Conservation (phyloP, 495 filamentous ascomycete genomes). For the Penicillium longicatenatum region DNA sequence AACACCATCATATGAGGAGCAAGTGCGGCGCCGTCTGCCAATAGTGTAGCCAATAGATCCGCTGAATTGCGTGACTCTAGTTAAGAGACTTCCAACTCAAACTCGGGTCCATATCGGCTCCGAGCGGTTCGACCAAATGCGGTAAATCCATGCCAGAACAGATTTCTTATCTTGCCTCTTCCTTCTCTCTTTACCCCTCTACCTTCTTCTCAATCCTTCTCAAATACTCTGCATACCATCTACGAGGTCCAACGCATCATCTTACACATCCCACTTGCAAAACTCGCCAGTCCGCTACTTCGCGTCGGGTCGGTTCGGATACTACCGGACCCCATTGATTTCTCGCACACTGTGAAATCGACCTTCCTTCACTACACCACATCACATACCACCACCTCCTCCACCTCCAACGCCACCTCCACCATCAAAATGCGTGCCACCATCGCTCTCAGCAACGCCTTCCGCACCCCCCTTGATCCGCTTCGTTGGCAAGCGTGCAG, state of each 20-base stretch:
- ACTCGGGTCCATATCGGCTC: not conserved
- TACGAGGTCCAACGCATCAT: too few species aligned
- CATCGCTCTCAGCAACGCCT: constrained; percentile 64
- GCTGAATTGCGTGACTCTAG: constrained; percentile 2
- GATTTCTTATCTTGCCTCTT: constrained; percentile 22
- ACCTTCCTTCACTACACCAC: constrained; percentile 21
- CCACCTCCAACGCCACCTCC: constrained; percentile 7
- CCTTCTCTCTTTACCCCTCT: not conserved
- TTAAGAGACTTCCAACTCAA: not conserved
- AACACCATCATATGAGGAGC: not conserved
- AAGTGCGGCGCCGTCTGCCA: constrained; percentile 9
- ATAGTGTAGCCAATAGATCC: not conserved
- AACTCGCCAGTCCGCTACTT: constrained; percentile 8
- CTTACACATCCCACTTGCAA: not conserved
- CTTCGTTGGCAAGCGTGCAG: constrained; percentile 85
- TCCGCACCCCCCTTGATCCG: constrained; percentile 83
- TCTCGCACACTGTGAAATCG: constrained; percentile 29
- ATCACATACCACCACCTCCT: constrained; percentile 13
- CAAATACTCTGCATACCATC: not conserved
- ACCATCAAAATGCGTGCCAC: constrained; percentile 64
- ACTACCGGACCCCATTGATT: constrained; percentile 34
- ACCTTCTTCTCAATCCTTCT: not conserved
- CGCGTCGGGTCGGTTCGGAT: constrained; percentile 35
- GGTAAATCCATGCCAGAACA: constrained; percentile 18
- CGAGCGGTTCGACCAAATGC: constrained; percentile 20